Percentiles rank a stretch among this genome's conserved stretches.
These are phyloP conservation scores for Datura wrightii DNA, from an alignment of 257 asterid species.

Conservation along the genomic window DNA sequence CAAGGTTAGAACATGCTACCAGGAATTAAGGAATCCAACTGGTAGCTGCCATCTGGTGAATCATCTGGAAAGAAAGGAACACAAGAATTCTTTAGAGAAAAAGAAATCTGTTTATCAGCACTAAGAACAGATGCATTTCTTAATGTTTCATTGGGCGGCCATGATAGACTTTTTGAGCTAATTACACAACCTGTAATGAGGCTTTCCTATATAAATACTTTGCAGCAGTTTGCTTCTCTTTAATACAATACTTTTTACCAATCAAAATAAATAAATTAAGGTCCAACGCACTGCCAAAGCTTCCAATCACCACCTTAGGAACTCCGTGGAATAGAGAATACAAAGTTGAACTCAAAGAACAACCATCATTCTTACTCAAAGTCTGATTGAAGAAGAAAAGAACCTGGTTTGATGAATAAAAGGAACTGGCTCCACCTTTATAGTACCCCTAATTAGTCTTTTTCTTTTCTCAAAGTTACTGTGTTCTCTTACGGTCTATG, in stretches of 20 bases:
- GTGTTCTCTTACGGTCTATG: neutral
- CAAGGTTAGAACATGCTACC: conserved; percentile 20
- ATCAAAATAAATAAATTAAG: neutral
- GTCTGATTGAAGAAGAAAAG: neutral
- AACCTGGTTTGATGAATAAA: neutral
- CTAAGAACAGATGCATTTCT: neutral
- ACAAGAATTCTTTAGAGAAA: neutral
- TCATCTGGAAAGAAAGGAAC: neutral
- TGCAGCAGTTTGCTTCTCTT: neutral
- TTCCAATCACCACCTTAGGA: conserved; percentile 2
- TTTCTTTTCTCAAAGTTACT: neutral
- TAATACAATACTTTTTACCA: neutral
- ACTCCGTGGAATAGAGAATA: neutral
- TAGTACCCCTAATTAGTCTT: neutral
- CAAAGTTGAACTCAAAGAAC: conserved; percentile 18
- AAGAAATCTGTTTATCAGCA: neutral
- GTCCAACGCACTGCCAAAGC: neutral
- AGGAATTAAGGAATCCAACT: neutral
- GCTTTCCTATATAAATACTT: too few relatives aligned
- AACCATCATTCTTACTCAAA: neutral
- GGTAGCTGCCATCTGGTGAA: conserved; percentile 6
- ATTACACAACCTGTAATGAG: neutral
- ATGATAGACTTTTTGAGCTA: neutral
- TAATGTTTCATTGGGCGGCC: neutral
- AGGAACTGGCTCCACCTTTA: neutral